These are phyloP conservation scores for Cladosporium sp. DNA, from an alignment of 2,329 filamentous ascomycete genomes.

Conservation along the genomic window DNA sequence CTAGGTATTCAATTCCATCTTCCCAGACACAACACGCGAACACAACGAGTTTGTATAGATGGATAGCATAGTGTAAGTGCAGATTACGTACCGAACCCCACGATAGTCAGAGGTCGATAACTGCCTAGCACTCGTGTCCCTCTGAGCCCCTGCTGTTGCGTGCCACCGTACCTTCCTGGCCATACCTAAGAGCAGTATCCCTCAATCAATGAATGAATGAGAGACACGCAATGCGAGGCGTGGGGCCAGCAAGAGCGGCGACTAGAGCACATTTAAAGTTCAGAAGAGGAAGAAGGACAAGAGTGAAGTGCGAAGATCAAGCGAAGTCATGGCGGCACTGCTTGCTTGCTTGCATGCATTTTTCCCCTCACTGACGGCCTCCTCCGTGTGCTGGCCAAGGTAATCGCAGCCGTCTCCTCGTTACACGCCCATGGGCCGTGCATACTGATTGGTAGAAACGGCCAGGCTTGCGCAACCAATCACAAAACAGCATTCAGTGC, in stretches of 20 bases:
- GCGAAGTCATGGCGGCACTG: not conserved
- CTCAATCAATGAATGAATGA: not conserved
- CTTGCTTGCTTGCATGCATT: not conserved
- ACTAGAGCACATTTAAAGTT: not conserved
- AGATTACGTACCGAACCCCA: conserved; percentile 15
- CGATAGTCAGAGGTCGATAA: conserved; percentile 5
- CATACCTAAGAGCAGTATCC: not conserved
- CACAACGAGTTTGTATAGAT: not conserved
- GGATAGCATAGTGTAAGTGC: conserved; percentile 7
- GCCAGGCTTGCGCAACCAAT: not conserved
- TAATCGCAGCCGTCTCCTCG: not conserved
- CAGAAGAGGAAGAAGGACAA: not conserved
- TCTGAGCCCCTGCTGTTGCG: not conserved
- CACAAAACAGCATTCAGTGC: not conserved
- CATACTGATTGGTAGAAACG: not conserved
- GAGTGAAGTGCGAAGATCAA: conserved; percentile 8
- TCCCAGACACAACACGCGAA: not conserved
- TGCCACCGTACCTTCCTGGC: not conserved
- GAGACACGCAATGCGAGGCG: not conserved
- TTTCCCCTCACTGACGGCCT: not conserved
- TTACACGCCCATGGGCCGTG: not conserved
- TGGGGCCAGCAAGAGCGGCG: conserved; percentile 9
- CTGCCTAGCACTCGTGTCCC: conserved; percentile 15
- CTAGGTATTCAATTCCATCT: not conserved
- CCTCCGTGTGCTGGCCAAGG: not conserved